phyloP scores from a whole-genome alignment of 257 asterid genomes.

The Cordia subcordata region DNA sequence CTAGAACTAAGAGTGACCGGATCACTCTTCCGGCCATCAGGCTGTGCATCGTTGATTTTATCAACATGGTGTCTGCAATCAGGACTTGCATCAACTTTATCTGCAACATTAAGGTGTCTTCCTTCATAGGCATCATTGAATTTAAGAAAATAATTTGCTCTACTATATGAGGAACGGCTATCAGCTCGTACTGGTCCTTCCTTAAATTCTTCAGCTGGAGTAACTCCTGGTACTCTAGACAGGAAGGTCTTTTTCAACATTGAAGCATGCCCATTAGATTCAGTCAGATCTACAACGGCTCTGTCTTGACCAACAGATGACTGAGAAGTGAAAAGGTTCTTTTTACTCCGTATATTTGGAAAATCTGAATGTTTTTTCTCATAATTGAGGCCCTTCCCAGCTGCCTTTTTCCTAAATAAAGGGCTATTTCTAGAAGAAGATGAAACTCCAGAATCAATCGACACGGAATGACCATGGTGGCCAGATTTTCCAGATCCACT shows the following conservation, averaged over 20 bases:
- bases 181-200: not conserved
- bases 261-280: conserved; percentile 20
- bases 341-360: conserved; percentile 19
- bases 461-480: conserved; percentile 18
- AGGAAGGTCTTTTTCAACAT: conserved; percentile 21
- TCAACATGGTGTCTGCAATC: conserved; percentile 24
- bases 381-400: conserved; percentile 30
- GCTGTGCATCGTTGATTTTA: conserved; percentile 18
- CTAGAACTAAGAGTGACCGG: conserved; percentile 23
- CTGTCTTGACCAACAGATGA: conserved; percentile 25
- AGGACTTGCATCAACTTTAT: conserved; percentile 11
- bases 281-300: conserved; percentile 28
- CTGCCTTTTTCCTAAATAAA: conserved; percentile 23
- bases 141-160: conserved; percentile 13
- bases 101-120: conserved; percentile 17
- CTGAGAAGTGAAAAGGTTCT: conserved; percentile 6
- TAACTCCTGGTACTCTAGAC: conserved; percentile 19
- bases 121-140: conserved; percentile 27
- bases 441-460: conserved; percentile 20
- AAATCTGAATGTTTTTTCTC: conserved; percentile 15
- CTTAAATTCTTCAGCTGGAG: conserved; percentile 9
- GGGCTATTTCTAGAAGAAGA: conserved; percentile 35
- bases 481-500: conserved; percentile 24
- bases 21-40: conserved; percentile 28
- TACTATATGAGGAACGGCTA: conserved; percentile 21